These are phyloP conservation scores for Globisporangium iwayamae DNA, from an alignment of 352 stramenopile species.

Conservation along the genomic window DNA sequence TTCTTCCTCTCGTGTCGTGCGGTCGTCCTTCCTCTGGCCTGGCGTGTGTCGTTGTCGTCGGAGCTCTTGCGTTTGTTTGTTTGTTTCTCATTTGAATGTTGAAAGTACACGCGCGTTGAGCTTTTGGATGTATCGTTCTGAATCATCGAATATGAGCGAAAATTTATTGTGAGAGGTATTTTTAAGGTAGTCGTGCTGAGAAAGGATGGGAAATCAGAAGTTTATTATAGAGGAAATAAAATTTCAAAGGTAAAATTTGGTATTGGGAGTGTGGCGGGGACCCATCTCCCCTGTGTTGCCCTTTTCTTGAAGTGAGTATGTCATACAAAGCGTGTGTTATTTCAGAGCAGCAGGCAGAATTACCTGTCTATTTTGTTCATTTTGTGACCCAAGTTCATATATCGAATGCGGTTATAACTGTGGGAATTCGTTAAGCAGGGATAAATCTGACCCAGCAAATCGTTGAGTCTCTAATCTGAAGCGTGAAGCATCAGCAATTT, in stretches of 20 bases:
- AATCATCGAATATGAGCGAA: neutral
- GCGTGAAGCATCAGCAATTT: too few relatives aligned
- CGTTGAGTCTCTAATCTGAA: too few relatives aligned
- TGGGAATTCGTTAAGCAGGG: too few relatives aligned
- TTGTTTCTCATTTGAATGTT: neutral
- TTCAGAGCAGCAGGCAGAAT: neutral
- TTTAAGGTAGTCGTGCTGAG: too few relatives aligned
- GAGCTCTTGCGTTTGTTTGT: neutral
- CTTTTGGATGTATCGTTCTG: too few relatives aligned
- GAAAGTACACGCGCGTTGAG: neutral
- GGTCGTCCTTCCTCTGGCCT: neutral
- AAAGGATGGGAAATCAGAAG: neutral
- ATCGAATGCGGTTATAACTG: too few relatives aligned
- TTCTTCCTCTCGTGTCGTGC: neutral
- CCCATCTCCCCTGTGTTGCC: slow-evolving; percentile 4
- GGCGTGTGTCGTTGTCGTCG: neutral
- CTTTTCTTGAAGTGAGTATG: slow-evolving; percentile 11
- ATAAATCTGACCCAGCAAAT: too few relatives aligned
- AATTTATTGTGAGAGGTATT: neutral
- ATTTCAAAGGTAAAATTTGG: neutral
- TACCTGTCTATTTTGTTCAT: too few relatives aligned
- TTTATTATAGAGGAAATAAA: neutral
- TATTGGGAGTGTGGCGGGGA: neutral
- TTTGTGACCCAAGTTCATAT: too few relatives aligned
- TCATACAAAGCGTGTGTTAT: slow-evolving; percentile 9